A percentile compares a stretch with the other conserved stretches of the same genome.
Evolutionary conservation across 495 filamentous ascomycete species (phyloP).

Genomic region (Lineolata rhizophorae): DNA sequence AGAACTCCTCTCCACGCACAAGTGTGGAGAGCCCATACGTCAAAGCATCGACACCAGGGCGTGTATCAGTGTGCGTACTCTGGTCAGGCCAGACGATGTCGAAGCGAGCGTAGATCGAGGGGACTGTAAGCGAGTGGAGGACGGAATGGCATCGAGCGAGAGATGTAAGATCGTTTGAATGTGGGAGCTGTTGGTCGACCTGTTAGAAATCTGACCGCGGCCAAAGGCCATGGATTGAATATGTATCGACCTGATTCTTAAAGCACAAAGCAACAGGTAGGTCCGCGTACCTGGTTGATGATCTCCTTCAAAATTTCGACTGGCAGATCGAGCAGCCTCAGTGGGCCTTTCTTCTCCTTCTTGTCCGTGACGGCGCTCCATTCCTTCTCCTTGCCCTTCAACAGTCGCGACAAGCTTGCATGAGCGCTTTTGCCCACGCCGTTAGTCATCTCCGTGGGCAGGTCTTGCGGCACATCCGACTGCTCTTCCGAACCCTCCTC

Average conservation of each 20-base stretch:
- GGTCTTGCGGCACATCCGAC: too few relatives aligned
- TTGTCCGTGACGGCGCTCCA: constrained; percentile 4
- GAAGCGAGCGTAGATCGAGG: constrained; percentile 79
- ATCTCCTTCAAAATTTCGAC: constrained; percentile 75
- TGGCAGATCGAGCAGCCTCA: constrained; percentile 54
- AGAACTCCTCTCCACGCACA: constrained; percentile 56
- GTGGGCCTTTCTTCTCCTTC: constrained; percentile 18
- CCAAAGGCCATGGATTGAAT: too few relatives aligned
- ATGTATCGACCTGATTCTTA: neutral
- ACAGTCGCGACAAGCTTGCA: too few relatives aligned
- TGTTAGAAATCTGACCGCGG: too few relatives aligned
- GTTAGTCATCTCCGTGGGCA: too few relatives aligned
- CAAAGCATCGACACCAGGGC: constrained; percentile 67
- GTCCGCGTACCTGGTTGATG: constrained; percentile 51
- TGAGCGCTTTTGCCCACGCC: too few relatives aligned
- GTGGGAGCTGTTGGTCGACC: constrained; percentile 37
- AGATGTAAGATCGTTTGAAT: constrained; percentile 72
- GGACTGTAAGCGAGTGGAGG: constrained; percentile 61
- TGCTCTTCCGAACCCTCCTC: too few relatives aligned
- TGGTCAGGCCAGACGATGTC: constrained; percentile 88
- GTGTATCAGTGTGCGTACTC: constrained; percentile 35
- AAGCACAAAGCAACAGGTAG: neutral
- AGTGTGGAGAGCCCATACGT: constrained; percentile 80
- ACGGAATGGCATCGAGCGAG: constrained; percentile 66
- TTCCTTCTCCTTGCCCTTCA: constrained; percentile 18